Evolutionary conservation across 2,329 filamentous ascomycete genomes (phyloP), one percentile per base, ranked within the genome.

Genomic region (Clonostachys solani): DNA sequence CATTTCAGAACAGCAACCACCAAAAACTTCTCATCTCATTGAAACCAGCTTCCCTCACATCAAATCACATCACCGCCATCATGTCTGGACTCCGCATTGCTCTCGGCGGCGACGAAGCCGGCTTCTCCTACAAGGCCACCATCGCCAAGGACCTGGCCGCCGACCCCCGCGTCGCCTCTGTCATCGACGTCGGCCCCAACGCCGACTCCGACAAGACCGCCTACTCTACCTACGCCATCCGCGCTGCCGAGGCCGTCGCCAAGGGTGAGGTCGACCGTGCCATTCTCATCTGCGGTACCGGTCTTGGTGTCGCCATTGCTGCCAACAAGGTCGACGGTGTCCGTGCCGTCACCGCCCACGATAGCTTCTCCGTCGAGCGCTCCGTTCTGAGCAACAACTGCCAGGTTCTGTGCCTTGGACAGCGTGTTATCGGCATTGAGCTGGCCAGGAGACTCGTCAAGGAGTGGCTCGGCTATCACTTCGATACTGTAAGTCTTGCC

Each of bases 281-380:
- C 0, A 74, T 95, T 37, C 71, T 91, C 40, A 89, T 95, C 70
- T 95, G 89, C 69, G 89, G 89, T 3, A 95, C 89, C 0, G 89
- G 89, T 0, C 77, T 95, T 7, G 89, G 89, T n/a, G 89, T 95
- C 8, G 89, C 89, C 56, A 95, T 95, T 61, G 73, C 81, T 15
- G 89, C 89, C 54, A 95, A 95, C 76, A 95, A 95, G 66, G 83
- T 95, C 52, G 84, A 83, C 47, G 89, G 89, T 7, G 82, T 95
- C 50, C 75, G 89, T 19, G 89, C 89, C 17, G 89, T 95, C n/a
- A 95, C 89, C 5, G 89, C 89, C 2, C 89, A 95, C 64, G 89
- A 95, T 62, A 85, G 84, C 54, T 95, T 92, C 73, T 85, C 79
- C 46, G 88, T 95, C 6, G 89, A 95, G 75, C 73, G 89, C 43